Evolutionary conservation across 352 stramenopile species (phyloP), one percentile per base, ranked within the genome.

Genomic region (Phytophthora kernoviae): DNA sequence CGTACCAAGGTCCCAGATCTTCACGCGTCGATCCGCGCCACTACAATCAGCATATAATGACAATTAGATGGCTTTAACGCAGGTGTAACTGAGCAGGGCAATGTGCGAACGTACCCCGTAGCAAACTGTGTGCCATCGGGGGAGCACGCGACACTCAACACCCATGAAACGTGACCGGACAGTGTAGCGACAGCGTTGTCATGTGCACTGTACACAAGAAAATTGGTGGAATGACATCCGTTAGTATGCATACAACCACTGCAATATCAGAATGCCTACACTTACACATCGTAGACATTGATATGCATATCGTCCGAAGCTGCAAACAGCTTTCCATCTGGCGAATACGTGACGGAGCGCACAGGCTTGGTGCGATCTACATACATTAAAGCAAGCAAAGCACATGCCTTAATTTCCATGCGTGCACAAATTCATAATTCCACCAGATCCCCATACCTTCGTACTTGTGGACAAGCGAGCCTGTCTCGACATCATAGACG

Each of bases 221-320:
- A 9, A 50, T 20, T 12, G 24, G 48, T 9, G 7, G 22, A 58
- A 4, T 2, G 39, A 32, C 17, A 33, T 1, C 15, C 10, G 3
- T 32, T 24, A 41, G 55, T 55, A 60, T 30, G 26, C n/a, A 36
- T n/a, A 52, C 30, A 55, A 22, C 4, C 22, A 15, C n/a, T 11
- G 39, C 36, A 39, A 15, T 15, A 57, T 22, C 21, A 14, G 24
- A 30, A 6, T 43, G n/a, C 24, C 12, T 21, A 5, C 34, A 85
- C 87, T 70, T 82, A 96, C 87, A 94, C 80, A 67, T 97, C 90
- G 66, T 97, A 97, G 54, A 97, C 81, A 51, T 96, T 97, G 56
- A 97, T 67, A 50, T 96, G 82, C 86, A 96, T 96, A 58, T 97
- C 90, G 72, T 97, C 90, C 2, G 87, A 97, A 5, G 89, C 90